These are phyloP conservation scores for Symbiodinium pilosum DNA, from an alignment of 73 alveolate genomes.

Conservation along the genomic window DNA sequence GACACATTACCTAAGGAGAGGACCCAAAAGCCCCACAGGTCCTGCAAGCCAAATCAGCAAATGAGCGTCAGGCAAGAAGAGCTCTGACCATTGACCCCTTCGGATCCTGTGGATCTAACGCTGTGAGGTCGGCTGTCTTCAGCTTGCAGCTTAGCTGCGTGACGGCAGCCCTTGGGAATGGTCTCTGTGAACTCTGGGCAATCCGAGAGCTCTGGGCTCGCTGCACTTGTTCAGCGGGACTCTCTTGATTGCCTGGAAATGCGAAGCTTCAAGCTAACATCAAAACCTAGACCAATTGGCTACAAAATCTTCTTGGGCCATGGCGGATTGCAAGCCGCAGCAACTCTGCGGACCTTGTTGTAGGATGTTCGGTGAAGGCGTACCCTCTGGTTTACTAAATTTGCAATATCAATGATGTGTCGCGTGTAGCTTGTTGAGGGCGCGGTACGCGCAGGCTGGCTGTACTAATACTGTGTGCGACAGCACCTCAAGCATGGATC, in stretches of 20 bases:
- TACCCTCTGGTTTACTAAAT: no score
- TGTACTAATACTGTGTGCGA: no score
- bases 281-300: not conserved
- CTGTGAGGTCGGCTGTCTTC: constrained; percentile 56
- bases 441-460: no score
- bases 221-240: not conserved
- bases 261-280: not conserved
- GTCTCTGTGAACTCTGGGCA: no score
- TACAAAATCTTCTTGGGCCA: not conserved
- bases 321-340: constrained; percentile 45
- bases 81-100: not conserved
- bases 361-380: no score
- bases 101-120: constrained; percentile 61
- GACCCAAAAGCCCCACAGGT: constrained; percentile 3
- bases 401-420: no score
- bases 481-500: no score
- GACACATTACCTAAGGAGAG: not conserved
- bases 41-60: not conserved
- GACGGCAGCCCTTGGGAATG: constrained; percentile 4
- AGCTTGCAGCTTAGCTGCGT: constrained; percentile 62
- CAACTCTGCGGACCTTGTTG: constrained; percentile 45
- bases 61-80: no score
- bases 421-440: no score
- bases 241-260: not conserved
- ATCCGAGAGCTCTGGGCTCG: not conserved